Percentiles rank a stretch among this genome's conserved stretches.
phyloP scores from a whole-genome alignment of 2,329 filamentous ascomycete species.

The Ophioceras dolichostomum region DNA sequence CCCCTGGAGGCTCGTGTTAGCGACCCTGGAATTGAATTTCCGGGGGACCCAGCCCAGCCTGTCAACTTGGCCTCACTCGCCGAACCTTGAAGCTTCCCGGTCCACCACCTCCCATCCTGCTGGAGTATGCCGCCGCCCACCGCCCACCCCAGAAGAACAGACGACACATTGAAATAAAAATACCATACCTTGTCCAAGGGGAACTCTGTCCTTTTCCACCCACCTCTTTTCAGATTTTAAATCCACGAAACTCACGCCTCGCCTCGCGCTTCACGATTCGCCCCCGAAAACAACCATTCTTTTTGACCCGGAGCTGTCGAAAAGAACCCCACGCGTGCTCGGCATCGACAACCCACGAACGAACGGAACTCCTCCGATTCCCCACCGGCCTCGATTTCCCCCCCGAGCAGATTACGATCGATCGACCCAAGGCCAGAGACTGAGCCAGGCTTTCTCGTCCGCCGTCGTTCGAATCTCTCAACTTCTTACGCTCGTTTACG shows the following conservation, averaged over 20 bases:
- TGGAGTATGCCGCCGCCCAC: background rate
- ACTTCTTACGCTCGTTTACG: slow-evolving; percentile 13
- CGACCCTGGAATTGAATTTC: no score
- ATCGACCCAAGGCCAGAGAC: background rate
- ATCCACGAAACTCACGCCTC: background rate
- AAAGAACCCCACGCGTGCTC: no score
- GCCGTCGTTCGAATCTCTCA: slow-evolving; percentile 2
- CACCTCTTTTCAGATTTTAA: background rate
- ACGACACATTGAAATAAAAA: background rate
- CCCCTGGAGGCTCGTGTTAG: background rate
- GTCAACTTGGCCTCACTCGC: background rate
- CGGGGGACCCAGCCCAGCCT: background rate
- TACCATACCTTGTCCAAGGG: background rate
- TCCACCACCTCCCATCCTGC: no score
- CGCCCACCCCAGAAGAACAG: background rate
- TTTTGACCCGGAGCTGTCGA: no score
- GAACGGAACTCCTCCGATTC: no score
- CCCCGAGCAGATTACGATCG: background rate
- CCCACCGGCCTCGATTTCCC: slow-evolving; percentile 1
- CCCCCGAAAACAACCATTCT: background rate
- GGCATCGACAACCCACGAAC: no score
- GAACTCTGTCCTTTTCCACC: background rate
- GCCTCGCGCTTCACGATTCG: background rate
- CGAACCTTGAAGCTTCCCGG: no score
- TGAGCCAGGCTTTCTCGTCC: slow-evolving; percentile 2